A percentile compares a stretch with the other conserved stretches of the same genome.
These are phyloP conservation scores for Picea glauca DNA, from an alignment of 75 land plant species.

Conservation along the genomic window DNA sequence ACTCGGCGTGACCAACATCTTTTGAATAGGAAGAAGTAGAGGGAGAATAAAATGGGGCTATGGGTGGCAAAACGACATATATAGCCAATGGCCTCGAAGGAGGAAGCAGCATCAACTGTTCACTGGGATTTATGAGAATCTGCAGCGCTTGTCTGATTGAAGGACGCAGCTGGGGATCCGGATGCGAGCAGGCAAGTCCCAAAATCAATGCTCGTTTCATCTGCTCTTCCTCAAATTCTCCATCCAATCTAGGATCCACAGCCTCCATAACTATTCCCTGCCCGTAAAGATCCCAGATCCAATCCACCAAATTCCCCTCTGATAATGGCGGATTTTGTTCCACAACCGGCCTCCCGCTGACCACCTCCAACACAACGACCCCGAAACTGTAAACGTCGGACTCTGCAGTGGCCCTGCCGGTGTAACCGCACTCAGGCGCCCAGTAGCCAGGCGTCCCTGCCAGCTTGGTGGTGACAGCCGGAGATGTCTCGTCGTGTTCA, in stretches of 20 bases:
- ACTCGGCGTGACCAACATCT: no score
- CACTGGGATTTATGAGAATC: slow-evolving; percentile 5
- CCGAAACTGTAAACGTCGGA: slow-evolving; percentile 21
- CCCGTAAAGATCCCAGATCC: slow-evolving; percentile 46
- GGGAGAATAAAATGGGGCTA: background rate
- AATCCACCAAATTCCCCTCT: slow-evolving; percentile 56
- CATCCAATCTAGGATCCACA: background rate
- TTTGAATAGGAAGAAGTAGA: background rate
- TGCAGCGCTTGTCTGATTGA: slow-evolving; percentile 15
- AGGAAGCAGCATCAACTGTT: background rate
- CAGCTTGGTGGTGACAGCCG: slow-evolving; percentile 13
- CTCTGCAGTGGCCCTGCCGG: slow-evolving; percentile 19
- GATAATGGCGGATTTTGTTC: slow-evolving; percentile 17
- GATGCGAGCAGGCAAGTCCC: slow-evolving; percentile 1
- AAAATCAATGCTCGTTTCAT: background rate
- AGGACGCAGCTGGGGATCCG: background rate
- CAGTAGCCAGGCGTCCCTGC: slow-evolving; percentile 28
- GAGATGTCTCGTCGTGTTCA: background rate
- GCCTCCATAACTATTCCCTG: slow-evolving; percentile 2
- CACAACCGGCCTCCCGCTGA: slow-evolving; percentile 39
- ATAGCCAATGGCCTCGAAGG: background rate
- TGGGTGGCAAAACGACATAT: background rate
- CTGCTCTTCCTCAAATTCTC: background rate
- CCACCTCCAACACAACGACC: slow-evolving; percentile 10
- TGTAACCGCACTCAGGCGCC: slow-evolving; percentile 15